Evolutionary conservation across 108 stramenopile species (phyloP).

Genomic region (Cylindrotheca closterium): DNA sequence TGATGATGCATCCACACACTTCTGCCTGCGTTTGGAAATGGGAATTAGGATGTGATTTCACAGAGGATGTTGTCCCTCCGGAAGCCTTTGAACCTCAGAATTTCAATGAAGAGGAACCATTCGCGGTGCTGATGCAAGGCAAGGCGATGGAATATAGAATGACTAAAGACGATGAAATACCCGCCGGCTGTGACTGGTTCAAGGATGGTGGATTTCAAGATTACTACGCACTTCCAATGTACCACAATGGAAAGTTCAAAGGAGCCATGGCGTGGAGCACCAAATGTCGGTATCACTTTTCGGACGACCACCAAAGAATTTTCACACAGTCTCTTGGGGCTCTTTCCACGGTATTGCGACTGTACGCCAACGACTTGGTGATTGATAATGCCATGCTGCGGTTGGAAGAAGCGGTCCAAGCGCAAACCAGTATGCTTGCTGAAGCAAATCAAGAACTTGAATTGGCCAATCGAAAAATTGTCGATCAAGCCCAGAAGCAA

Average conservation of each 20-base stretch:
- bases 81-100: slow-evolving; percentile 6
- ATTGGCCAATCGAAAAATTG: slow-evolving; percentile 22
- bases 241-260: slow-evolving; percentile 12
- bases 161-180: not conserved
- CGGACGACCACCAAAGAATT: slow-evolving; percentile 7
- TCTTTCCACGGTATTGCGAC: not conserved
- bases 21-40: slow-evolving; percentile 16
- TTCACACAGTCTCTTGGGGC: slow-evolving; percentile 21
- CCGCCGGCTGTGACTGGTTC: slow-evolving; percentile 3
- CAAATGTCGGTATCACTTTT: slow-evolving; percentile 15
- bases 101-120: slow-evolving; percentile 7
- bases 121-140: slow-evolving; percentile 10
- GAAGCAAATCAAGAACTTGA: slow-evolving; percentile 9
- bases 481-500: slow-evolving; percentile 5
- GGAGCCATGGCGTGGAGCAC: slow-evolving; percentile 31
- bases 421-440: slow-evolving; percentile 14
- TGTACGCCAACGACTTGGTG: slow-evolving; percentile 12
- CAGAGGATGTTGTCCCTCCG: slow-evolving; percentile 39
- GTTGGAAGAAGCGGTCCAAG: slow-evolving; percentile 10
- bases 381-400: slow-evolving; percentile 5
- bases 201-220: slow-evolving; percentile 3
- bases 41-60: slow-evolving; percentile 12
- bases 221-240: slow-evolving; percentile 9
- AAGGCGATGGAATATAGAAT: slow-evolving; percentile 11
- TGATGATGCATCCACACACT: slow-evolving; percentile 12